phyloP scores from a whole-genome alignment of 1,139 yeast species.

The Blastobotrys capitulatus region DNA sequence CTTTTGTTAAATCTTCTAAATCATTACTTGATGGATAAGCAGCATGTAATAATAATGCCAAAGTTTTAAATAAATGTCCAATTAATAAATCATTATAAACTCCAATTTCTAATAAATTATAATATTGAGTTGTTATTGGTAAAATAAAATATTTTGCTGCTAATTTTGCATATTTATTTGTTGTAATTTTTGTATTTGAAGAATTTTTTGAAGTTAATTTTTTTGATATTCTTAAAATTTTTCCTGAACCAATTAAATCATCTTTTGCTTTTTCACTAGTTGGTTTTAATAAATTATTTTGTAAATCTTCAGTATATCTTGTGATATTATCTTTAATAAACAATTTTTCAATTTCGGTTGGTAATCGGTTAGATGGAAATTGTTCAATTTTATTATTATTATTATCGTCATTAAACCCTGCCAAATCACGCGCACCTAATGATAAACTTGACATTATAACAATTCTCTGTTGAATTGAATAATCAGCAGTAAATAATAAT shows the following conservation, averaged over 20 bases:
- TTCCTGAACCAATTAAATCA: constrained; percentile 40
- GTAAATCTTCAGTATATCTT: constrained; percentile 16
- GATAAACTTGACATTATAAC: constrained; percentile 51
- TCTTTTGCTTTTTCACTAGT: constrained; percentile 42
- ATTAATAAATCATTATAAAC: constrained; percentile 50
- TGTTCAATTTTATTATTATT: not conserved
- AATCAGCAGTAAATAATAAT: constrained; percentile 53
- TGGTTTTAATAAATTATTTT: constrained; percentile 28
- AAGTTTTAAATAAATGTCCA: constrained; percentile 55
- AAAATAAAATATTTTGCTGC: constrained; percentile 47
- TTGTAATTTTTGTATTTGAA: constrained; percentile 14
- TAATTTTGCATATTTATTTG: constrained; percentile 39
- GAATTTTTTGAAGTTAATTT: constrained; percentile 33
- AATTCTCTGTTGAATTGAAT: constrained; percentile 58
- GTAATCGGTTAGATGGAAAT: constrained; percentile 44
- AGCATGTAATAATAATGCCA: constrained; percentile 50
- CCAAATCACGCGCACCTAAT: constrained; percentile 47
- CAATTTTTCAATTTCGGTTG: constrained; percentile 40
- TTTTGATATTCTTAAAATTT: constrained; percentile 46
- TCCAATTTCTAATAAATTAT: constrained; percentile 41
- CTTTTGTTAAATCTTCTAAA: constrained; percentile 53
- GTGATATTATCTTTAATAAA: constrained; percentile 17
- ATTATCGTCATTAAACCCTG: constrained; percentile 37
- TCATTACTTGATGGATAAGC: constrained; percentile 52
- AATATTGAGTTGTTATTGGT: constrained; percentile 54